These are phyloP conservation scores for Hypoxylon lienhwacheense DNA, from an alignment of 495 filamentous ascomycete species.

Conservation along the genomic window DNA sequence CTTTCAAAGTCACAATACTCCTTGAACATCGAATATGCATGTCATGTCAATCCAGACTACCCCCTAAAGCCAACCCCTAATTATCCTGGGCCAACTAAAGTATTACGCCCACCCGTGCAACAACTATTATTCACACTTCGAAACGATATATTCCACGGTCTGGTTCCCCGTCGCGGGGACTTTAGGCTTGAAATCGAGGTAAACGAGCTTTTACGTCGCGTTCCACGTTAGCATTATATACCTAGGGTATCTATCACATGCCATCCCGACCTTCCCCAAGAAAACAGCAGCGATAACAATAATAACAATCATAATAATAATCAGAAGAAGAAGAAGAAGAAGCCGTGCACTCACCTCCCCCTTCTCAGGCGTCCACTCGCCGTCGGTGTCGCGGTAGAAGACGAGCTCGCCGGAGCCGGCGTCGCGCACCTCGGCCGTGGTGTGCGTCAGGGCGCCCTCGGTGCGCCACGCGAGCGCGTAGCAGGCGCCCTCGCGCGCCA, in stretches of 20 bases:
- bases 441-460: conserved; percentile 42
- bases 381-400: conserved; percentile 46
- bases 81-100: too few species aligned
- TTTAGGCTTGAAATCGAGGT: conserved; percentile 49
- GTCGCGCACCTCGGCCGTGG: conserved; percentile 46
- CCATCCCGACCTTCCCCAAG: too few species aligned
- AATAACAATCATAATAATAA: too few species aligned
- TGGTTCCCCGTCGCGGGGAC: conserved; percentile 42
- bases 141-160: conserved; percentile 44
- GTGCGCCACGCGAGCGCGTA: conserved; percentile 46
- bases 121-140: conserved; percentile 39
- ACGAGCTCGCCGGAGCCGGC: conserved; percentile 43
- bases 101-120: neutral
- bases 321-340: neutral
- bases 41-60: too few species aligned
- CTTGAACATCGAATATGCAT: too few species aligned
- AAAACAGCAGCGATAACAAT: too few species aligned
- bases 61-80: too few species aligned
- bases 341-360: conserved; percentile 12
- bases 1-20: too few species aligned
- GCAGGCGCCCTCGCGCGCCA: conserved; percentile 38
- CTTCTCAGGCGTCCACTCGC: conserved; percentile 45
- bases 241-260: too few species aligned
- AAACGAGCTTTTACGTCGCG: conserved; percentile 35
- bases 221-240: too few species aligned